Conservation (phyloP, 495 filamentous ascomycete genomes). For the Aspergillus bertholletiae region DNA sequence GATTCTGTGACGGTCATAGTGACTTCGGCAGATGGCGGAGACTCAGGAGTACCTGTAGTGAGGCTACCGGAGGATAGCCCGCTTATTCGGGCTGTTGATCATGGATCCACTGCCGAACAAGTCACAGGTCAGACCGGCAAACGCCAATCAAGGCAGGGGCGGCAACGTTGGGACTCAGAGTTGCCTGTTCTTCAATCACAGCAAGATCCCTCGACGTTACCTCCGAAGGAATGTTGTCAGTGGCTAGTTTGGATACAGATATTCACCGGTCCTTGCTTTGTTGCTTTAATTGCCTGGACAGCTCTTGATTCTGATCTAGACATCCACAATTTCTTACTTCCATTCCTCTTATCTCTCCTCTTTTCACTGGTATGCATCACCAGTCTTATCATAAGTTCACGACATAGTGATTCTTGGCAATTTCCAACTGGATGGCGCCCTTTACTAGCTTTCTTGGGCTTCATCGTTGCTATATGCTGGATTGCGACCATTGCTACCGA, state of each 20-base stretch:
- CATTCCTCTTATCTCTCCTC: constrained; percentile 66
- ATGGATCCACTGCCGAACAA: constrained; percentile 8
- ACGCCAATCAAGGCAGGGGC: constrained; percentile 11
- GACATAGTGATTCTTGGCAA: constrained; percentile 36
- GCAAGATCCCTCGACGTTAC: constrained; percentile 22
- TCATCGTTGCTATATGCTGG: constrained; percentile 88
- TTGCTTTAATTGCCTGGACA: constrained; percentile 72
- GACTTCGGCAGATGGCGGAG: constrained; percentile 26
- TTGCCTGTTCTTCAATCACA: constrained; percentile 27
- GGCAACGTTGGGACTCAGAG: constrained; percentile 41
- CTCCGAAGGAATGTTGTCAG: constrained; percentile 69
- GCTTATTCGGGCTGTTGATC: constrained; percentile 18
- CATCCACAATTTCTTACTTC: constrained; percentile 51
- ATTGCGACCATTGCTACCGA: constrained; percentile 95
- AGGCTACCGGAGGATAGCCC: constrained; percentile 46
- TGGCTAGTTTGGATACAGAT: constrained; percentile 86
- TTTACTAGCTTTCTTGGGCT: constrained; percentile 84
- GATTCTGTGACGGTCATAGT: constrained; percentile 38
- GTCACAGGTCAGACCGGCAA: constrained; percentile 16
- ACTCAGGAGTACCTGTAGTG: constrained; percentile 25
- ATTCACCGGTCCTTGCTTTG: constrained; percentile 83
- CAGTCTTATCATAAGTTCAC: constrained; percentile 60
- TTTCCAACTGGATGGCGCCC: constrained; percentile 62
- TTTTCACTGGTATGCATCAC: constrained; percentile 63
- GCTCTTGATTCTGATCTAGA: constrained; percentile 54